Base-by-base conservation (phyloP, 306 rosid species). In the Prunus fruticosa region DNA sequence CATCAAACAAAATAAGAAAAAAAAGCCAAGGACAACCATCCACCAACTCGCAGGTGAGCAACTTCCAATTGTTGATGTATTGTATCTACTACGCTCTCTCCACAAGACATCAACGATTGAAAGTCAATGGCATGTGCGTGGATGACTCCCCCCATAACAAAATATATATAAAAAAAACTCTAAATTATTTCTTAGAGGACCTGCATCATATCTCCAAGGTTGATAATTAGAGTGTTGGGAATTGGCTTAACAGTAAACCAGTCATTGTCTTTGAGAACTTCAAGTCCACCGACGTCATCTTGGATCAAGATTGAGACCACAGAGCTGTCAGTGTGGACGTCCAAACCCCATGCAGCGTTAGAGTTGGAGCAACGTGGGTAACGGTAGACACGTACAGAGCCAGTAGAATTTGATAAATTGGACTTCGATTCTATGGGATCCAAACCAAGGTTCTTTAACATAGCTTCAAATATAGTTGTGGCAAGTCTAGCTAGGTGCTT, bases 121-220 rank as follows among this genome's bases (percentile, higher is more conserved):
- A 4, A 30, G 14, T 12, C 6, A 6, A 16, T 46, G 14, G 12
- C 28, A 3, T 1, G 7, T 3, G 63, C 3, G n/a, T 10, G 43
- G 9, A 38, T 38, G 9, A 38, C 9, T 38, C 0, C 1, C 43
- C 43, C 8, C 43, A 38, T 6, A 7, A 38, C 43, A 38, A 38
- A 38, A 38, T 7, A 38, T 38, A 38, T 38, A 8, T n/a, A n/a
- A 47, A 3, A 9, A 47, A 4, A 11, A 47, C 15, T 47, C 15
- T 47, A 10, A 47, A 47, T 47, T 47, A 47, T 10, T 11, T 13
- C 2, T 13, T 1, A 0, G 53, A 49, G 23, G 20, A 87, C 92
- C 92, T 90, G 91, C 89, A 88, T 86, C 89, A 90, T 85, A 63
- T 90, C 93, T 8, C 93, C 96, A 16, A 88, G 80, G 73, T 90